These are phyloP conservation scores for Oryza nivara DNA, from an alignment of 176 grass and related monocot genomes.

Conservation along the genomic window DNA sequence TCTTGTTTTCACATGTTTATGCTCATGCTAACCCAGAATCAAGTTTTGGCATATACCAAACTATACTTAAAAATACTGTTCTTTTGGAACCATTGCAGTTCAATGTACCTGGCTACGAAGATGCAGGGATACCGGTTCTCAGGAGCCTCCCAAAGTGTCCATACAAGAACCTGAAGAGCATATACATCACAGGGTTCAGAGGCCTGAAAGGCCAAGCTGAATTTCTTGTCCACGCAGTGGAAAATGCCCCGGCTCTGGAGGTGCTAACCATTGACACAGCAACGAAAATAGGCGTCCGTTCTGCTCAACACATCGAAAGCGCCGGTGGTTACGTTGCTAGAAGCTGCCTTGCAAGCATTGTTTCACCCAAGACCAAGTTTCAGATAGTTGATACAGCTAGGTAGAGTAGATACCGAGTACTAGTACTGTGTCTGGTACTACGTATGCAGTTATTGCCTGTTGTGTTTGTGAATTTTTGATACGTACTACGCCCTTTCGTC, in stretches of 20 bases:
- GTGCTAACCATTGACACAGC: constrained; percentile 8
- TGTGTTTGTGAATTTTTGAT: background rate
- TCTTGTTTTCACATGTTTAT: background rate
- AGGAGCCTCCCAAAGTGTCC: background rate
- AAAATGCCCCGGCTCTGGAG: constrained; percentile 16
- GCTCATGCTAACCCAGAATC: background rate
- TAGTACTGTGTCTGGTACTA: background rate
- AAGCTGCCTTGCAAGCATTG: background rate
- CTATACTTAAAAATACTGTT: background rate
- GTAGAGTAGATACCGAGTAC: background rate
- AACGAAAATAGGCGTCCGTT: background rate
- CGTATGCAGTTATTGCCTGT: background rate
- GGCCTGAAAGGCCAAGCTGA: background rate
- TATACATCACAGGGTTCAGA: constrained; percentile 4
- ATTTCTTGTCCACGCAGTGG: constrained; percentile 1
- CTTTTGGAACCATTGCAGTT: background rate
- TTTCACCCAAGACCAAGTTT: constrained; percentile 22
- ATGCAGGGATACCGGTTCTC: background rate
- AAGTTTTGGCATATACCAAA: background rate
- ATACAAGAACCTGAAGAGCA: background rate
- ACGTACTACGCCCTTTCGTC: background rate
- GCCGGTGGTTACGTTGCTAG: background rate
- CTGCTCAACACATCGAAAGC: background rate
- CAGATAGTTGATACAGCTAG: background rate
- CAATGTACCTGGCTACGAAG: background rate